phyloP scores from a whole-genome alignment of 208 protist genomes.

The Zelonia costaricensis region DNA sequence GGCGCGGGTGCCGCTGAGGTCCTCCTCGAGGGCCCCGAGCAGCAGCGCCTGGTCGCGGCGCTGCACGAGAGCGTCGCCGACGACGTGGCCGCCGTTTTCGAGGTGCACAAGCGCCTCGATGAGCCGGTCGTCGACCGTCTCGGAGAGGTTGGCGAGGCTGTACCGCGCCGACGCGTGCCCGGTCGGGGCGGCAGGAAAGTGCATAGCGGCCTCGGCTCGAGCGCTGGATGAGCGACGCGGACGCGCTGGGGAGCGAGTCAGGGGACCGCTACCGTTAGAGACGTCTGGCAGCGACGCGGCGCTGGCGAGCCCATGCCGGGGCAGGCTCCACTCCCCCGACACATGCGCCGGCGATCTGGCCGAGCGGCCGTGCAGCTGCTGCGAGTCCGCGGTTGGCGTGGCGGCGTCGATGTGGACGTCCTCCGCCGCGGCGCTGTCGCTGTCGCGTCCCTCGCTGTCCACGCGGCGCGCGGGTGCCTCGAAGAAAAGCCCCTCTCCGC shows the following conservation, averaged over 20 bases:
- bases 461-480: background rate
- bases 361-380: background rate
- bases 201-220: background rate
- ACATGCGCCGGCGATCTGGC: background rate
- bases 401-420: constrained; percentile 20
- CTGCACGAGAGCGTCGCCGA: constrained; percentile 16
- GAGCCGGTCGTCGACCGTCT: constrained; percentile 72
- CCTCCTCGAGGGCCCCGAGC: constrained; percentile 12
- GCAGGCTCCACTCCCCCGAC: background rate
- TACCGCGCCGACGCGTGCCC: background rate
- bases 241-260: no score
- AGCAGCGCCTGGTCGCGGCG: constrained; percentile 5
- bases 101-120: constrained; percentile 53
- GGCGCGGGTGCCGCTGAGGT: constrained; percentile 3
- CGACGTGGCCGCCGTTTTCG: constrained; percentile 31
- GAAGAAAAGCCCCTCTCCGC: background rate
- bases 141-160: constrained; percentile 34
- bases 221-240: no score
- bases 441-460: background rate
- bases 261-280: no score
- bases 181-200: background rate
- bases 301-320: background rate
- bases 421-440: constrained; percentile 1
- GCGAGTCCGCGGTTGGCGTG: constrained; percentile 16
- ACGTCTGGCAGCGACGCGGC: background rate